Evolutionary conservation across 2,329 filamentous ascomycete species (phyloP).

Genomic region (Fusarium temperatum): DNA sequence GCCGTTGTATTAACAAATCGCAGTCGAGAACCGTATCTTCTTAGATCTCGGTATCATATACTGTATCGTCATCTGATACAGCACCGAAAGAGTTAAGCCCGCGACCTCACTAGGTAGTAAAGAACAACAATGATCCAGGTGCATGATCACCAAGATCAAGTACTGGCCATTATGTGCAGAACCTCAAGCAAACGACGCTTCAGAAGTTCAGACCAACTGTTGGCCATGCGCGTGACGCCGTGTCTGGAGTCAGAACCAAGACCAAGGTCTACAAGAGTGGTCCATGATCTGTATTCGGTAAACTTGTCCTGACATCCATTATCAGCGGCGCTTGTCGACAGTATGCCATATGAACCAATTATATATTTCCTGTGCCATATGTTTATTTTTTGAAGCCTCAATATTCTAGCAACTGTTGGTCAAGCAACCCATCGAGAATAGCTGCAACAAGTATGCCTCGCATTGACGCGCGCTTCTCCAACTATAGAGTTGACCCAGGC

Average conservation of each 20-base stretch:
- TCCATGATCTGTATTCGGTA: neutral
- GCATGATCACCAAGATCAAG: neutral
- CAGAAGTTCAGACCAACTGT: neutral
- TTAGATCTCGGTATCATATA: neutral
- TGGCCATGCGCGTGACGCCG: neutral
- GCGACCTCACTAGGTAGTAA: neutral
- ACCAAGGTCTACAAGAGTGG: neutral
- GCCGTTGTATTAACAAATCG: neutral
- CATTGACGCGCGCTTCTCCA: constrained; percentile 36
- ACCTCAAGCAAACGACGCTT: constrained; percentile 1
- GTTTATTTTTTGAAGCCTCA: neutral
- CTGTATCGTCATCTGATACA: neutral
- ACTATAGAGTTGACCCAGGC: neutral
- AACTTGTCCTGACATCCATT: neutral
- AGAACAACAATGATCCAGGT: neutral
- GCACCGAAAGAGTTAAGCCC: neutral
- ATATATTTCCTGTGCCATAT: neutral
- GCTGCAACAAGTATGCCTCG: constrained; percentile 26
- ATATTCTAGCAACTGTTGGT: neutral
- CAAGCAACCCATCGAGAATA: neutral
- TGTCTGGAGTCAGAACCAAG: neutral
- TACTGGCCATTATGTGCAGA: neutral
- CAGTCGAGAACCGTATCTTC: neutral
- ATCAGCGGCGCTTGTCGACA: neutral
- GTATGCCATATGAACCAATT: constrained; percentile 1